A percentile compares a stretch with the other conserved stretches of the same genome.
phyloP scores from a whole-genome alignment of 495 filamentous ascomycete genomes.

The Penicillium diatomitis region DNA sequence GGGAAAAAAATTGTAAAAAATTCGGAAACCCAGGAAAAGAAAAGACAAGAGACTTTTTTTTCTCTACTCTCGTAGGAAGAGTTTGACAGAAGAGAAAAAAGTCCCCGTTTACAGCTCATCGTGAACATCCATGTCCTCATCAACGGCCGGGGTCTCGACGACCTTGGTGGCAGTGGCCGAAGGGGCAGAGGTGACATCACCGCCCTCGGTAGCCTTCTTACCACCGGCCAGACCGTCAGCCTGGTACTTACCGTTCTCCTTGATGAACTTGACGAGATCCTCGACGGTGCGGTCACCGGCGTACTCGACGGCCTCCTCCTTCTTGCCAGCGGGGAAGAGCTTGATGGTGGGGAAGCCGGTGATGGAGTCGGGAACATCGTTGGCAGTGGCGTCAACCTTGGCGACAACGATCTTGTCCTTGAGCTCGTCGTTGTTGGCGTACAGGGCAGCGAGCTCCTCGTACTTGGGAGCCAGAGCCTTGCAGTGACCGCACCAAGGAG shows the following conservation, averaged over 20 bases:
- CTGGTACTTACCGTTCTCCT: conserved; percentile 88
- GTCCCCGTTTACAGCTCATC: conserved; percentile 33
- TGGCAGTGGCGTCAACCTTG: conserved; percentile 95
- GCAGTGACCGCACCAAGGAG: conserved; percentile 99
- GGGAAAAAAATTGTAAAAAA: not conserved
- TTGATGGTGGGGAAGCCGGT: conserved; percentile 99
- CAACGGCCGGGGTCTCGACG: conserved; percentile 23
- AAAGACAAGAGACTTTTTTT: too few species aligned
- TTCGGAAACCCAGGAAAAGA: too few species aligned
- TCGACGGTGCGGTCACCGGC: conserved; percentile 82
- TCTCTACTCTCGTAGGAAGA: too few species aligned
- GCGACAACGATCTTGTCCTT: conserved; percentile 82
- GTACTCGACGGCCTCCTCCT: conserved; percentile 80
- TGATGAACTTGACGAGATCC: conserved; percentile 87
- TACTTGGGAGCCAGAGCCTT: conserved; percentile 76
- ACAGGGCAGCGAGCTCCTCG: conserved; percentile 76
- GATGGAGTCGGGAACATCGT: conserved; percentile 96
- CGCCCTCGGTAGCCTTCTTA: conserved; percentile 29
- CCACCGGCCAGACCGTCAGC: conserved; percentile 49
- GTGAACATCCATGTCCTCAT: conserved; percentile 24
- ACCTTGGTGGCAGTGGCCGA: conserved; percentile 11
- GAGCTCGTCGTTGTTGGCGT: conserved; percentile 58
- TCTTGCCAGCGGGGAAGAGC: conserved; percentile 85
- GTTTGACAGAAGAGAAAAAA: too few species aligned
- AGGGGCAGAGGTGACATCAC: conserved; percentile 16